Evolutionary conservation across 441 rosid species (phyloP).

Genomic region (Euphorbia celastroides): DNA sequence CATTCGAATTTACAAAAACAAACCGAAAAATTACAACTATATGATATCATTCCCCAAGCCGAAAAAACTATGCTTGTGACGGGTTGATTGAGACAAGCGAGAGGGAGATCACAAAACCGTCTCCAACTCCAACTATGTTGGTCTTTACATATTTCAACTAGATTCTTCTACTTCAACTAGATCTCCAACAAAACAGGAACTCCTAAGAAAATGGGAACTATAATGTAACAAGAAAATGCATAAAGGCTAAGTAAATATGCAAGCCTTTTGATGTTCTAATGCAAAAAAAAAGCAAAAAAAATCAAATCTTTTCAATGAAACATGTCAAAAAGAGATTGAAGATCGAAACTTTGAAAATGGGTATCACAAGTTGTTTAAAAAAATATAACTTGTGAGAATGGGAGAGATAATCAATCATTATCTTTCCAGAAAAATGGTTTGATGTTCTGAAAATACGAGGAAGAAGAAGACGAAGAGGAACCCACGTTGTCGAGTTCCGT

Average conservation of each 20-base stretch:
- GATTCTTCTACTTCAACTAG: slow-evolving; percentile 5
- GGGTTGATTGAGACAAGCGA: slow-evolving; percentile 19
- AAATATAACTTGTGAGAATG: slow-evolving; percentile 29
- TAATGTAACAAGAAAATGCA: neutral
- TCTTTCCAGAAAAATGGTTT: slow-evolving; percentile 65
- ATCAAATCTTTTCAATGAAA: neutral
- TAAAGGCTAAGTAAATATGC: slow-evolving; percentile 46
- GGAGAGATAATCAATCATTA: slow-evolving; percentile 23
- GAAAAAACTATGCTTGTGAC: slow-evolving; percentile 35
- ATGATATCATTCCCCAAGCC: slow-evolving; percentile 32
- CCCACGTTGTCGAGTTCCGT: slow-evolving; percentile 15
- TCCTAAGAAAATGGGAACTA: slow-evolving; percentile 3
- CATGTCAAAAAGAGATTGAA: neutral
- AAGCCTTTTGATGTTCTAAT: slow-evolving; percentile 25
- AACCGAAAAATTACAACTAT: slow-evolving; percentile 13
- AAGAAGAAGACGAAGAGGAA: slow-evolving; percentile 28
- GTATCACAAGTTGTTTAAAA: neutral
- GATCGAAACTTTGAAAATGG: no score
- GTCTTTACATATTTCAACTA: slow-evolving; percentile 17
- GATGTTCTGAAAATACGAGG: slow-evolving; percentile 45
- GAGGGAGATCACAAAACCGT: slow-evolving; percentile 72
- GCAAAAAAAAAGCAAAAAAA: neutral
- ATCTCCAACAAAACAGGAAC: slow-evolving; percentile 18
- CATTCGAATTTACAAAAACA: slow-evolving; percentile 21
- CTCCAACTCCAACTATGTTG: slow-evolving; percentile 43